Evolutionary conservation across 2,329 filamentous ascomycete genomes (phyloP).

Genomic region (Apiospora sp.): DNA sequence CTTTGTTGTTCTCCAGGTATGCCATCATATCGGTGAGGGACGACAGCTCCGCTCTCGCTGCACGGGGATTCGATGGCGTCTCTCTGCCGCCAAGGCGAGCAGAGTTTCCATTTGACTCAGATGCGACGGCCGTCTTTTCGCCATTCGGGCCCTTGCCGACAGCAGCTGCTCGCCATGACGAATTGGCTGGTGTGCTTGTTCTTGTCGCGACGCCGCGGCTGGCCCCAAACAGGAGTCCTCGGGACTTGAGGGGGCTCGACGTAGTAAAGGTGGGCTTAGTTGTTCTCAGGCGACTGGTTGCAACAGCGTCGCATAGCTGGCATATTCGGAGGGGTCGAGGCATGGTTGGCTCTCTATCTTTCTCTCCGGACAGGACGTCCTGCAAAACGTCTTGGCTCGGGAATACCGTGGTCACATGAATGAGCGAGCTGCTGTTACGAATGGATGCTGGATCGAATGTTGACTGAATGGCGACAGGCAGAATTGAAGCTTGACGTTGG

Average conservation of each 20-base stretch:
- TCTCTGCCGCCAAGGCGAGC: neutral
- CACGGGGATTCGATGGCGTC: conserved; percentile 21
- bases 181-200: conserved; percentile 3
- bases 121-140: neutral
- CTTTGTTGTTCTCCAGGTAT: conserved; percentile 36
- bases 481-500: conserved; percentile 10
- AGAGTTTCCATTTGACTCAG: conserved; percentile 20
- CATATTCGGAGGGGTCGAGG: conserved; percentile 36
- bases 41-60: conserved; percentile 31
- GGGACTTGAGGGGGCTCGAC: conserved; percentile 41
- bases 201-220: conserved; percentile 20
- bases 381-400: conserved; percentile 21
- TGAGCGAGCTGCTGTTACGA: neutral
- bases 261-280: conserved; percentile 34
- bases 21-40: conserved; percentile 40
- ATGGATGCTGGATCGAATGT: neutral
- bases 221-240: conserved; percentile 2
- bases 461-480: neutral
- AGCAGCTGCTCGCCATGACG: conserved; percentile 24
- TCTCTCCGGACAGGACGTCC: neutral
- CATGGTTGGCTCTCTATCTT: conserved; percentile 34
- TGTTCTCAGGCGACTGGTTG: conserved; percentile 33
- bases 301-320: conserved; percentile 43
- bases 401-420: conserved; percentile 22
- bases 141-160: conserved; percentile 9